Conservation (phyloP, 805 yeast species). For the Hanseniaspora guilliermondii region DNA sequence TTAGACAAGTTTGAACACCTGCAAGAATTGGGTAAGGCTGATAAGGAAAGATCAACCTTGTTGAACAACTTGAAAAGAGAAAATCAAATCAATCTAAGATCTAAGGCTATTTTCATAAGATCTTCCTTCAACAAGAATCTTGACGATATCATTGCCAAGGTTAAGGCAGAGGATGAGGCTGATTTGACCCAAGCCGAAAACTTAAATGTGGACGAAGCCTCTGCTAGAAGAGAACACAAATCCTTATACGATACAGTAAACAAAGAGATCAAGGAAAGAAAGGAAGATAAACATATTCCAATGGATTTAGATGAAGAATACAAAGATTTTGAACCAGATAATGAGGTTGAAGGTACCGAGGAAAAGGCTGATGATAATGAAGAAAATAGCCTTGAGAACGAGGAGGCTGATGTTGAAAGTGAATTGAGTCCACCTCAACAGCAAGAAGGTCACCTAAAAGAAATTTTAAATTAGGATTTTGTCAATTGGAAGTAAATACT, state of each 20-base stretch:
- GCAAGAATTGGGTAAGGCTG: slow-evolving; percentile 31
- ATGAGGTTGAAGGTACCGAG: background rate
- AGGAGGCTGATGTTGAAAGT: background rate
- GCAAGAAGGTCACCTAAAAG: background rate
- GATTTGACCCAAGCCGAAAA: slow-evolving; percentile 16
- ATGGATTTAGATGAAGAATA: background rate
- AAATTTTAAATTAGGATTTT: background rate
- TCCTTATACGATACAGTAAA: background rate
- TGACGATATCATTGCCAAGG: slow-evolving; percentile 22
- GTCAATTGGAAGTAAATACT: background rate
- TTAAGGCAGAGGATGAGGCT: slow-evolving; percentile 15
- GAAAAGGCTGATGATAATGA: background rate
- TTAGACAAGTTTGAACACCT: slow-evolving; percentile 31
- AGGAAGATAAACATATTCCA: background rate
- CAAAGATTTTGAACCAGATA: background rate
- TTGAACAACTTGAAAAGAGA: slow-evolving; percentile 24
- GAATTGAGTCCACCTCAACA: slow-evolving; percentile 2
- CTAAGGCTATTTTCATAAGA: slow-evolving; percentile 17
- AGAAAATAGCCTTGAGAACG: background rate
- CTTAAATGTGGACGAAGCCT: slow-evolving; percentile 8
- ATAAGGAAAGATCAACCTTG: slow-evolving; percentile 20
- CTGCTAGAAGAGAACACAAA: slow-evolving; percentile 9
- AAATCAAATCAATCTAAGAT: slow-evolving; percentile 12
- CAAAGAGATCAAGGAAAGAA: slow-evolving; percentile 1
- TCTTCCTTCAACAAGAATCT: slow-evolving; percentile 25